These are phyloP conservation scores for Penicillium pulvis DNA, from an alignment of 495 filamentous ascomycete species.

Conservation along the genomic window DNA sequence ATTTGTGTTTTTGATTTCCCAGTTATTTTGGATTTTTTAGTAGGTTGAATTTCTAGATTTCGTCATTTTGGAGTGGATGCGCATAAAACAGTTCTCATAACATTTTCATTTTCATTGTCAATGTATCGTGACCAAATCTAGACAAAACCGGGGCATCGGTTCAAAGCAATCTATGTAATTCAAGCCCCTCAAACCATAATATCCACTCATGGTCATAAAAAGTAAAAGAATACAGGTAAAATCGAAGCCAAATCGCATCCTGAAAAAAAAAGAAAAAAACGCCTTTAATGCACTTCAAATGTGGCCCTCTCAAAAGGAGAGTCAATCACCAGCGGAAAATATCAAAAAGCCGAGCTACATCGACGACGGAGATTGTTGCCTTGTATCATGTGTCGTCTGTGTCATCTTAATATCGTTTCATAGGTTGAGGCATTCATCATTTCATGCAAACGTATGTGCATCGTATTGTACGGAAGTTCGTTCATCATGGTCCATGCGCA, in stretches of 20 bases:
- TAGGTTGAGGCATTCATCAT: neutral
- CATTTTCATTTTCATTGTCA: neutral
- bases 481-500: neutral
- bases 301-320: neutral
- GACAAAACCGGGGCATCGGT: constrained; percentile 1
- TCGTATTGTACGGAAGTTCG: neutral
- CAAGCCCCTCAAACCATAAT: neutral
- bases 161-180: constrained; percentile 4
- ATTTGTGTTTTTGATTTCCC: neutral
- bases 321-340: neutral
- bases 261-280: neutral
- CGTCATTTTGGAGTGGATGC: neutral
- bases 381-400: constrained; percentile 3
- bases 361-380: neutral
- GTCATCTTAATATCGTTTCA: neutral
- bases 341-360: neutral
- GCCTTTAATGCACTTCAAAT: neutral
- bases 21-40: neutral
- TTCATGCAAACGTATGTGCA: neutral
- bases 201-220: constrained; percentile 1
- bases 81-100: neutral
- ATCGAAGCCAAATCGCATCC: neutral
- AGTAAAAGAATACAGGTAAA: neutral
- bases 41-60: neutral
- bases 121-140: neutral